phyloP scores from a whole-genome alignment of 176 grass and related monocot genomes.

The Saccharum officinarum region DNA sequence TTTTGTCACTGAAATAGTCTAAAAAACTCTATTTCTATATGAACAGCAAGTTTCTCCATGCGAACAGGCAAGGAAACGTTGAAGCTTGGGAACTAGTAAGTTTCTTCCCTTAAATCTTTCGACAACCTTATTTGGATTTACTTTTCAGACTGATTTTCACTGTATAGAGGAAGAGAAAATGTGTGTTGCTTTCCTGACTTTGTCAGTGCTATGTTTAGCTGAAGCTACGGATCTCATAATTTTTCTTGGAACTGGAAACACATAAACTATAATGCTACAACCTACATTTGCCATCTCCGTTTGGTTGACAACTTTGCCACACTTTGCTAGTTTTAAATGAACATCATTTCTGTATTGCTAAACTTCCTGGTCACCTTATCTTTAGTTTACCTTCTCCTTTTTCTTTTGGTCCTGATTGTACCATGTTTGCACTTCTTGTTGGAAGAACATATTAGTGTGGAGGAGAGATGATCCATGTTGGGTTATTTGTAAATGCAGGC shows the following conservation, averaged over 20 bases:
- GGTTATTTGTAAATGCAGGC: conserved; percentile 42
- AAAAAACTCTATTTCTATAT: conserved; percentile 20
- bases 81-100: conserved; percentile 87
- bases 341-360: neutral
- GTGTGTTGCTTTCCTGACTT: neutral
- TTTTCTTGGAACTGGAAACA: neutral
- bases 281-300: neutral
- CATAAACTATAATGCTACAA: neutral
- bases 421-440: neutral
- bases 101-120: conserved; percentile 24
- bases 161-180: neutral
- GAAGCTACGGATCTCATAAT: neutral
- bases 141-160: neutral
- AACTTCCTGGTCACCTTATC: neutral
- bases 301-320: neutral
- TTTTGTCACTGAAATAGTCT: conserved; percentile 17
- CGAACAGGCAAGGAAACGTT: conserved; percentile 41
- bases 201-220: neutral
- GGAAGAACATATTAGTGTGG: neutral
- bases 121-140: neutral
- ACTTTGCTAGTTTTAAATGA: neutral
- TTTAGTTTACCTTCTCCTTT: neutral
- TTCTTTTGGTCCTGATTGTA: neutral
- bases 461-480: neutral
- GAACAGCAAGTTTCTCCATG: conserved; percentile 60